A percentile compares a stretch with the other conserved stretches of the same genome.
Evolutionary conservation across 164 flowering plant genomes (phyloP).

Genomic region (Macadamia tetraphylla): DNA sequence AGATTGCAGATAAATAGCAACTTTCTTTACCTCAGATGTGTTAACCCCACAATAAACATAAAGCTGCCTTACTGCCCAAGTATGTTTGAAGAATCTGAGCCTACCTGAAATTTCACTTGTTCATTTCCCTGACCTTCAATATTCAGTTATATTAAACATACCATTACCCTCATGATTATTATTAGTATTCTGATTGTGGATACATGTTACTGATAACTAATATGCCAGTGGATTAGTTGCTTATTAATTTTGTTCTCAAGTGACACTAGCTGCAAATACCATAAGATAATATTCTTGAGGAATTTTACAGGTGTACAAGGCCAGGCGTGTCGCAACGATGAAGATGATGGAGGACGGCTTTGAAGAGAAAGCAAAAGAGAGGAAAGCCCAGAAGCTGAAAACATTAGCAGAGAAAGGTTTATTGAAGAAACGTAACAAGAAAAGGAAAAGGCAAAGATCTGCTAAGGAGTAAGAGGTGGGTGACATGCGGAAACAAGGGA

Average conservation of each 20-base stretch:
- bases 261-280: no score
- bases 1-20: no score
- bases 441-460: conserved; percentile 28
- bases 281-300: no score
- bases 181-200: no score
- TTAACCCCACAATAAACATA: background rate
- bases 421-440: conserved; percentile 34
- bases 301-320: conserved; percentile 64
- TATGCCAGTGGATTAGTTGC: no score
- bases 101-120: no score
- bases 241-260: no score
- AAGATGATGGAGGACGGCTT: conserved; percentile 89
- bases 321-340: conserved; percentile 69
- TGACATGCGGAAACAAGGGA: background rate
- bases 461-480: background rate
- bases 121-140: no score
- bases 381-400: conserved; percentile 66
- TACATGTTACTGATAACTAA: no score
- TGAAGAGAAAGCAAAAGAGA: conserved; percentile 61
- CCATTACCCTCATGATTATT: background rate
- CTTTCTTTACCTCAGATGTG: no score
- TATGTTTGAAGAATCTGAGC: no score
- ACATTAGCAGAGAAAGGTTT: conserved; percentile 56
- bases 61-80: no score
- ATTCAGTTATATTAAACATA: background rate